A percentile compares a stretch with the other conserved stretches of the same genome.
phyloP scores from a whole-genome alignment of 1,284 basidiomycete species.

The Boletus subluridellus region DNA sequence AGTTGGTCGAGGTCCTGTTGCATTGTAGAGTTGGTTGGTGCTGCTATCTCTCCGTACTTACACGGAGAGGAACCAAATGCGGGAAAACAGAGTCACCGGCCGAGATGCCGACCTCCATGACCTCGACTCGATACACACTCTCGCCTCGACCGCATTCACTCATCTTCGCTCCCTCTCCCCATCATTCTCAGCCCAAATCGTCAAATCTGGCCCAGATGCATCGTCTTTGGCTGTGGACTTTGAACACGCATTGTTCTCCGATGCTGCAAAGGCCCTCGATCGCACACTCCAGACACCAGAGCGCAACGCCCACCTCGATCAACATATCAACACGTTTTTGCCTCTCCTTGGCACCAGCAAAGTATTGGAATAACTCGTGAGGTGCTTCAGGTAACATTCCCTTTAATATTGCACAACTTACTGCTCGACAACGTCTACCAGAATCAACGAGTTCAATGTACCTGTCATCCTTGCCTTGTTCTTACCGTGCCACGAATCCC shows the following conservation, averaged over 20 bases:
- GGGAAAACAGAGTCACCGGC: constrained; percentile 51
- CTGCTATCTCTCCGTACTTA: too few relatives aligned
- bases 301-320: constrained; percentile 26
- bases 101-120: constrained; percentile 80
- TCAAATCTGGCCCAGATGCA: constrained; percentile 14
- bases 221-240: constrained; percentile 45
- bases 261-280: constrained; percentile 73
- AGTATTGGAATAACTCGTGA: too few relatives aligned
- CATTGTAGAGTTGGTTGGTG: background rate
- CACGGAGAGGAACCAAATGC: too few relatives aligned
- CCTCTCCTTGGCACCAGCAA: too few relatives aligned
- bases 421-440: too few relatives aligned
- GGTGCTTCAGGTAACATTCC: too few relatives aligned
- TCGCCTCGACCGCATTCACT: constrained; percentile 79
- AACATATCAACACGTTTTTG: too few relatives aligned
- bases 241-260: constrained; percentile 80
- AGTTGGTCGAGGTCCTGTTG: constrained; percentile 14
- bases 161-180: constrained; percentile 71
- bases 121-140: constrained; percentile 80
- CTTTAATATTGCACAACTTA: too few relatives aligned
- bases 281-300: constrained; percentile 75
- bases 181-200: constrained; percentile 36
- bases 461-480: too few relatives aligned
- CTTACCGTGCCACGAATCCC: too few relatives aligned
- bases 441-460: too few relatives aligned